phyloP scores from a whole-genome alignment of 108 stramenopile species.

The Conticribra weissflogii region DNA sequence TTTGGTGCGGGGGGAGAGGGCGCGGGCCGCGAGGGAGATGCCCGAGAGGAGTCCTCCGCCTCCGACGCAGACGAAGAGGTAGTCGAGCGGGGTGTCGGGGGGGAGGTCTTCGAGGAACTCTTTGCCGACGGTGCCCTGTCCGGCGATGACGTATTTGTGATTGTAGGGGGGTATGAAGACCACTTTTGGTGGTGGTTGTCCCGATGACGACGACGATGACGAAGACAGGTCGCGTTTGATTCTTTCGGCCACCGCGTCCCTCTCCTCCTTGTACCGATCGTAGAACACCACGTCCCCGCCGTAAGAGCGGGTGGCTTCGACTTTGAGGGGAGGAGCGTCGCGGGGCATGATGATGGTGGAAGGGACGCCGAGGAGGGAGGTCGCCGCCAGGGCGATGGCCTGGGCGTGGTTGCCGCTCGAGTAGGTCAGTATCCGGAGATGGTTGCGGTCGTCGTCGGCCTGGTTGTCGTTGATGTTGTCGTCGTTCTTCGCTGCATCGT shows the following conservation, averaged over 20 bases:
- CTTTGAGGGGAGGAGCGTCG: slow-evolving; percentile 44
- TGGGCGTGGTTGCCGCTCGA: slow-evolving; percentile 55
- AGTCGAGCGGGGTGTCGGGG: slow-evolving; percentile 37
- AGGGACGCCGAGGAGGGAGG: slow-evolving; percentile 17
- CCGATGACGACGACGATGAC: too few species aligned
- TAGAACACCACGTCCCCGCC: slow-evolving; percentile 43
- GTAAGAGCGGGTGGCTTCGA: slow-evolving; percentile 43
- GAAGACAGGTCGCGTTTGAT: too few species aligned
- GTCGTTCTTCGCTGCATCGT: not conserved
- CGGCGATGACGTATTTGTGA: slow-evolving; percentile 51
- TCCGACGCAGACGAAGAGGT: slow-evolving; percentile 66
- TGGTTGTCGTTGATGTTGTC: slow-evolving; percentile 5
- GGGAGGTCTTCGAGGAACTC: slow-evolving; percentile 43
- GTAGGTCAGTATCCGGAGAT: slow-evolving; percentile 45
- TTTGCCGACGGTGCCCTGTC: slow-evolving; percentile 45
- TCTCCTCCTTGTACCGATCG: slow-evolving; percentile 44
- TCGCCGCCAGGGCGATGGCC: slow-evolving; percentile 48
- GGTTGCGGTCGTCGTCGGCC: too few species aligned
- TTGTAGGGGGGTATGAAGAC: slow-evolving; percentile 50
- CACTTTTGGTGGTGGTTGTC: slow-evolving; percentile 26
- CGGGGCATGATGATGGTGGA: slow-evolving; percentile 55
- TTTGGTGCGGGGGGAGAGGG: slow-evolving; percentile 54
- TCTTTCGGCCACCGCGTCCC: slow-evolving; percentile 39
- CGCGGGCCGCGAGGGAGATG: slow-evolving; percentile 42
- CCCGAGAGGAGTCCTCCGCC: slow-evolving; percentile 68